Conservation (phyloP, 805 yeast genomes). For the Vanderwaltozyma polyspora region DNA sequence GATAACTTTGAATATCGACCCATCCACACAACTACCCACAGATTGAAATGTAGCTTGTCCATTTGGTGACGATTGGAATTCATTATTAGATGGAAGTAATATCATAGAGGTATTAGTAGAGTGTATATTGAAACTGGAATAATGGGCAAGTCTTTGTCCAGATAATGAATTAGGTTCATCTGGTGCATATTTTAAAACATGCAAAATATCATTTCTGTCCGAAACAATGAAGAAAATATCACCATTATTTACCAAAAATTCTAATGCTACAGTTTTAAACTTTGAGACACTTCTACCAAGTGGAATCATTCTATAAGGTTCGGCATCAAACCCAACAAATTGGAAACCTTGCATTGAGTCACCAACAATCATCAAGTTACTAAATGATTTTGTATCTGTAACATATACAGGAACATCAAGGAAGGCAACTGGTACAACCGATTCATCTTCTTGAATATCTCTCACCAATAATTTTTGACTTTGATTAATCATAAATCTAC, state of each 20-base stretch:
- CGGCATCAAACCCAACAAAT: slow-evolving; percentile 85
- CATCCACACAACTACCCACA: slow-evolving; percentile 68
- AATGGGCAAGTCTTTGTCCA: slow-evolving; percentile 64
- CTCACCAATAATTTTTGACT: slow-evolving; percentile 73
- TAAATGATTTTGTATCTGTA: slow-evolving; percentile 69
- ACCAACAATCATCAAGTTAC: slow-evolving; percentile 70
- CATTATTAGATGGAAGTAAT: slow-evolving; percentile 30
- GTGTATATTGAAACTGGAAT: slow-evolving; percentile 61
- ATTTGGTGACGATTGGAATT: slow-evolving; percentile 10
- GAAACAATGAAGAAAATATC: slow-evolving; percentile 56
- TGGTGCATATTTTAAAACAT: slow-evolving; percentile 78
- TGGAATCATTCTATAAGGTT: slow-evolving; percentile 77
- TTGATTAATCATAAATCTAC: slow-evolving; percentile 72
- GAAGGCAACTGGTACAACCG: slow-evolving; percentile 88
- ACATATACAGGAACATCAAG: slow-evolving; percentile 74
- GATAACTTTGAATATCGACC: slow-evolving; percentile 59
- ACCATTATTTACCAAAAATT: slow-evolving; percentile 62
- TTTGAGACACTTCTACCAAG: slow-evolving; percentile 63
- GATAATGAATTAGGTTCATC: slow-evolving; percentile 75
- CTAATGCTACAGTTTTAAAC: slow-evolving; percentile 46
- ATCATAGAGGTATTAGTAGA: slow-evolving; percentile 45
- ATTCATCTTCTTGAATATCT: slow-evolving; percentile 74
- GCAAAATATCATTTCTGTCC: slow-evolving; percentile 57
- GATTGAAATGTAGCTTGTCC: slow-evolving; percentile 35
- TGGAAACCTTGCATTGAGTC: slow-evolving; percentile 64